A percentile compares a stretch with the other conserved stretches of the same genome.
These are phyloP conservation scores for Sporothrix protearum DNA, from an alignment of 2,329 filamentous ascomycete genomes.

Conservation along the genomic window DNA sequence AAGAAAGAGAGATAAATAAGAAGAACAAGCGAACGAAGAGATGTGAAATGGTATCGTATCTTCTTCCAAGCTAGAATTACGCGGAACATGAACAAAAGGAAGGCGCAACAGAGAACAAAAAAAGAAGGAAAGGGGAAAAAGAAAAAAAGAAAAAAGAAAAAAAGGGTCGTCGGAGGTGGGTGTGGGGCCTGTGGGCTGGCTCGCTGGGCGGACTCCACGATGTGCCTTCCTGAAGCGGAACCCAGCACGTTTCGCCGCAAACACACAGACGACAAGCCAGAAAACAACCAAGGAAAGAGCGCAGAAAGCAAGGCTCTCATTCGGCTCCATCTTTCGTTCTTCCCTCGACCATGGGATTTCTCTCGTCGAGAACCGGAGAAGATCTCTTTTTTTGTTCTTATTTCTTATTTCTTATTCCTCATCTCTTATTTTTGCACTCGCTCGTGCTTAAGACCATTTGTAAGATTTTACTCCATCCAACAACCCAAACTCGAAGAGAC, in stretches of 20 bases:
- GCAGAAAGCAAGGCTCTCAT: not conserved
- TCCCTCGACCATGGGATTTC: not conserved
- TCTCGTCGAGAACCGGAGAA: not conserved
- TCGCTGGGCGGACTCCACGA: not conserved
- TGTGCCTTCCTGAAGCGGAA: constrained; percentile 16
- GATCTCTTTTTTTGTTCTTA: not conserved
- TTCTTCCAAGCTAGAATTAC: not conserved
- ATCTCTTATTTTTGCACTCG: not conserved
- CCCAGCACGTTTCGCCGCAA: not conserved
- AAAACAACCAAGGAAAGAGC: constrained; percentile 5
- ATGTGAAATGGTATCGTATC: not conserved
- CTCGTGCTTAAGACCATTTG: not conserved
- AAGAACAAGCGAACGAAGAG: not conserved
- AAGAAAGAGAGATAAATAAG: too few relatives aligned
- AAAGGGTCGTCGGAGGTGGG: not conserved
- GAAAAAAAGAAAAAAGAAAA: not conserved
- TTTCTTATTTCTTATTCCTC: not conserved
- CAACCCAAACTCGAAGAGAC: not conserved
- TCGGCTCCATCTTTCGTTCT: not conserved
- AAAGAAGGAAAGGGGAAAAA: too few relatives aligned
- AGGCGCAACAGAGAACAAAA: not conserved
- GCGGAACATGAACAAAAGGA: not conserved
- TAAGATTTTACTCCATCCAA: constrained; percentile 3
- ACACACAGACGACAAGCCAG: not conserved
- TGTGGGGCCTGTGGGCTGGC: not conserved